Evolutionary conservation across 2,329 filamentous ascomycete species (phyloP).

Genomic region (Cladosporium halotolerans): DNA sequence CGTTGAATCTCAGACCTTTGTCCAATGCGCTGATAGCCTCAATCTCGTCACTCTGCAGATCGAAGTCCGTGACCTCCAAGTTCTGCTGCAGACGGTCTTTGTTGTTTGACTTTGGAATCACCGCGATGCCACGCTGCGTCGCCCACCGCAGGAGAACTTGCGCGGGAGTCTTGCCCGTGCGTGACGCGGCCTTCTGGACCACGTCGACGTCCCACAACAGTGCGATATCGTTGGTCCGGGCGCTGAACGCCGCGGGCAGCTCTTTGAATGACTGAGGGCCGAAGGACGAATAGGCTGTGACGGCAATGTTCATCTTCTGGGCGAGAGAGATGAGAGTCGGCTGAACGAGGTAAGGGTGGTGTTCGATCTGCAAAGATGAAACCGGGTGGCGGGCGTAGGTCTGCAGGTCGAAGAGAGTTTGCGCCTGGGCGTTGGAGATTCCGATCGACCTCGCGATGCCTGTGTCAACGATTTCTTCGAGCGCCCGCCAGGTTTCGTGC

Average conservation of each 20-base stretch:
- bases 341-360: constrained; percentile 84
- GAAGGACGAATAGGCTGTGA: constrained; percentile 81
- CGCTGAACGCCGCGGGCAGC: constrained; percentile 52
- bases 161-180: constrained; percentile 65
- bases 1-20: constrained; percentile 66
- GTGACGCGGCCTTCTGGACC: constrained; percentile 61
- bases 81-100: constrained; percentile 55
- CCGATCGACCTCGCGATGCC: constrained; percentile 55
- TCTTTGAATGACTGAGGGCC: constrained; percentile 74
- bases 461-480: constrained; percentile 67
- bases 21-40: constrained; percentile 61
- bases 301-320: constrained; percentile 61
- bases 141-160: constrained; percentile 84
- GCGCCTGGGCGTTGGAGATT: constrained; percentile 44
- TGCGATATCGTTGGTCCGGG: constrained; percentile 57
- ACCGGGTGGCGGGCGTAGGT: constrained; percentile 69
- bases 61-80: constrained; percentile 59
- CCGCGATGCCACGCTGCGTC: constrained; percentile 71
- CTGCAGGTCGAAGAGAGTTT: constrained; percentile 68
- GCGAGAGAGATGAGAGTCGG: constrained; percentile 62
- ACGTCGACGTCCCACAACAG: constrained; percentile 65
- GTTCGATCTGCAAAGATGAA: constrained; percentile 78
- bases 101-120: constrained; percentile 73
- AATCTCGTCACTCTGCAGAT: constrained; percentile 60
- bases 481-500: constrained; percentile 74